phyloP scores from a whole-genome alignment of 208 protist genomes.

The Leishmania aethiopica region DNA sequence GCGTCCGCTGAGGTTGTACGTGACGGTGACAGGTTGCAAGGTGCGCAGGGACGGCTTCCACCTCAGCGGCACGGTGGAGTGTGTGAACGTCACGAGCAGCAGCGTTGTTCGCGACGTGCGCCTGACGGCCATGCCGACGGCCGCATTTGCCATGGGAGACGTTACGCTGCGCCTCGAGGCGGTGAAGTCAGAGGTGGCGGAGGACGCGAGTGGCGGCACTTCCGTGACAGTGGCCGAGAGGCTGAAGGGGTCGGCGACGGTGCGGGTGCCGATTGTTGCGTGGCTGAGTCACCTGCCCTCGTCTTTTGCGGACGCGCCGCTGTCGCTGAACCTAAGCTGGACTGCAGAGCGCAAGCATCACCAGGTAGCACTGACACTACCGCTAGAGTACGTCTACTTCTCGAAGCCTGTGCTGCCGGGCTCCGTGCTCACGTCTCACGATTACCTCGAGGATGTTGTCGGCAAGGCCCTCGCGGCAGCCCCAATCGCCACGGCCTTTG shows the following conservation, averaged over 20 bases:
- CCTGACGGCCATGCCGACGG: constrained; percentile 18
- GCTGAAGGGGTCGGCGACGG: constrained; percentile 42
- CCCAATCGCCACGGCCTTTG: constrained; percentile 48
- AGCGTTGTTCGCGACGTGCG: constrained; percentile 24
- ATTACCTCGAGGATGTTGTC: constrained; percentile 51
- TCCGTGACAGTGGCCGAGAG: constrained; percentile 36
- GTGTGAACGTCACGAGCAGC: constrained; percentile 48
- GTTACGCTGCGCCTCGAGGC: constrained; percentile 11
- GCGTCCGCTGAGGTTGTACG: constrained; percentile 36
- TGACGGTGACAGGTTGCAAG: constrained; percentile 46
- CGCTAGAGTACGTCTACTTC: constrained; percentile 66
- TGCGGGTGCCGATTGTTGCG: constrained; percentile 28
- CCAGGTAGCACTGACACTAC: constrained; percentile 18
- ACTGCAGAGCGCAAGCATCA: constrained; percentile 41
- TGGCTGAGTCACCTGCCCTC: constrained; percentile 36
- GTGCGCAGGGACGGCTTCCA: constrained; percentile 45
- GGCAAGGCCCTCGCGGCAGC: constrained; percentile 27
- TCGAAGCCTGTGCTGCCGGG: constrained; percentile 33
- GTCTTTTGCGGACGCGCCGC: constrained; percentile 31
- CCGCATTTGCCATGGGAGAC: constrained; percentile 14
- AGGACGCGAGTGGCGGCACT: not conserved
- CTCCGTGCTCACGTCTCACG: constrained; percentile 24
- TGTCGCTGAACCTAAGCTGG: constrained; percentile 43
- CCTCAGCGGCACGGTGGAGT: constrained; percentile 38
- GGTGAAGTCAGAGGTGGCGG: not conserved